phyloP scores from a whole-genome alignment of 2,329 filamentous ascomycete species.

The Talaromyces sp. region DNA sequence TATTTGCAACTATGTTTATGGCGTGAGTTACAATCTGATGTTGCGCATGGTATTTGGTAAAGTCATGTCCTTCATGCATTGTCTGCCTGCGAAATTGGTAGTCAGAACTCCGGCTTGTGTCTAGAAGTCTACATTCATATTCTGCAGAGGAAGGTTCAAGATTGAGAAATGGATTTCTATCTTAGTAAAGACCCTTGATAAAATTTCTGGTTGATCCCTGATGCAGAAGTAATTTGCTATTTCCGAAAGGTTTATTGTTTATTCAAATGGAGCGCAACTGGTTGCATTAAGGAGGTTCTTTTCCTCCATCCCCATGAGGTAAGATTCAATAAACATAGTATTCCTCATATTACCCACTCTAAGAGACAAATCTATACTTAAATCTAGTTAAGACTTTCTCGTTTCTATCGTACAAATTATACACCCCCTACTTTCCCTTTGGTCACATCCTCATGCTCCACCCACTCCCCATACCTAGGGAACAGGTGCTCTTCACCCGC shows the following conservation, averaged over 20 bases:
- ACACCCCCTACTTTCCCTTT: slow-evolving; percentile 18
- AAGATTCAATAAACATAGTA: background rate
- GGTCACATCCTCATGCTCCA: slow-evolving; percentile 15
- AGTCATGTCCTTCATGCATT: background rate
- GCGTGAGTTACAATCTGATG: background rate
- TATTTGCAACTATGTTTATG: background rate
- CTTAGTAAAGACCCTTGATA: background rate
- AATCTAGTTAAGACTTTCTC: background rate
- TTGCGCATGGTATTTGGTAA: background rate
- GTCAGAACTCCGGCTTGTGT: background rate
- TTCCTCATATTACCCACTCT: background rate
- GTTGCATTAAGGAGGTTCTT: background rate
- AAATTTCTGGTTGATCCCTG: background rate
- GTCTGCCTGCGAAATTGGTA: background rate
- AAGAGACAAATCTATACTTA: background rate
- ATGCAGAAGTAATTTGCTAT: background rate
- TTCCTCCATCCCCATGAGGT: background rate
- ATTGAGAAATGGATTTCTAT: no score
- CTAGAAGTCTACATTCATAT: background rate
- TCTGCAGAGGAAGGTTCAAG: background rate
- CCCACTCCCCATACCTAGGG: slow-evolving; percentile 28
- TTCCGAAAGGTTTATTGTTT: background rate
- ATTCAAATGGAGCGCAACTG: background rate
- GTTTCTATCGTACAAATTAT: slow-evolving; percentile 5
- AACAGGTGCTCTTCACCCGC: slow-evolving; percentile 20